Evolutionary conservation across 2,329 filamentous ascomycete species (phyloP).

Genomic region (Ceratocystis variospora): DNA sequence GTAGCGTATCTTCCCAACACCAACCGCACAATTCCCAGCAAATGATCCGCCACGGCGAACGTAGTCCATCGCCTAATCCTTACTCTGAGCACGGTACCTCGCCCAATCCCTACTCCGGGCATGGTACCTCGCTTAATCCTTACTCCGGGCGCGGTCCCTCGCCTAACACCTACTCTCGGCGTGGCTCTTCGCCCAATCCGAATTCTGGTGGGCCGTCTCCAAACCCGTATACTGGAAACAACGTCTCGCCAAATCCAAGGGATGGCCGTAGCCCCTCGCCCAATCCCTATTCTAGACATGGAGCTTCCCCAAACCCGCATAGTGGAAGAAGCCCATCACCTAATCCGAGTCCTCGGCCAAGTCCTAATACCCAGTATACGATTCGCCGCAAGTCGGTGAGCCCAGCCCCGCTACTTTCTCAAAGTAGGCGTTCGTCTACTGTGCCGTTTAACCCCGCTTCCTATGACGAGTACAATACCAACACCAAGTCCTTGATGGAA

Average conservation of each 20-base stretch:
- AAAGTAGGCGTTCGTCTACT: constrained; percentile 41
- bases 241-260: constrained; percentile 23
- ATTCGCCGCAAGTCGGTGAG: constrained; percentile 62
- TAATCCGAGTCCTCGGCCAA: constrained; percentile 26
- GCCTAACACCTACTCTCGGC: background rate
- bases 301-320: constrained; percentile 3
- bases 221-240: constrained; percentile 24
- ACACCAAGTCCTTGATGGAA: constrained; percentile 34
- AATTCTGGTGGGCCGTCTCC: background rate
- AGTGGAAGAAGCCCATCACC: constrained; percentile 27
- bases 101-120: background rate
- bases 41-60: constrained; percentile 13
- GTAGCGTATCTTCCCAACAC: background rate
- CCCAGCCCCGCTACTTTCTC: constrained; percentile 44
- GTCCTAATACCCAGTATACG: constrained; percentile 36
- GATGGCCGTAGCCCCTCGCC: constrained; percentile 21
- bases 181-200: background rate
- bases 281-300: constrained; percentile 13
- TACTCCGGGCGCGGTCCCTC: background rate
- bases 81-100: background rate
- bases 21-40: constrained; percentile 7
- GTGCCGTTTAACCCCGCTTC: constrained; percentile 63
- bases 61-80: constrained; percentile 13
- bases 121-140: background rate
- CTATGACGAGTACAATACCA: constrained; percentile 59